phyloP scores from a whole-genome alignment of 2,329 filamentous ascomycete genomes.

The Exophiala xenobiotica region DNA sequence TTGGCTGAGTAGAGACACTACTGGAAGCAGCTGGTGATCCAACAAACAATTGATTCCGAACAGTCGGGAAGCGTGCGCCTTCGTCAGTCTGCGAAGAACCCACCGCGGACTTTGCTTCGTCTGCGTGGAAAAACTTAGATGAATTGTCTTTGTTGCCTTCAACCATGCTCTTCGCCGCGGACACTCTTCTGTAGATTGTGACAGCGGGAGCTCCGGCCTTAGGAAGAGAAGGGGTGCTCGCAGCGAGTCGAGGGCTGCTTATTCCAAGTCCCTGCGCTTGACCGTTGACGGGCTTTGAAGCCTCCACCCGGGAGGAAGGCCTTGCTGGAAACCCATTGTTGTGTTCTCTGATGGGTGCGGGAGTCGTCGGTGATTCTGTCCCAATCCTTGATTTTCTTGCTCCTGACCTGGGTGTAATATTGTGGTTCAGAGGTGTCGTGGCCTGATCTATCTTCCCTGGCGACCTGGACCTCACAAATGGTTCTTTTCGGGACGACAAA shows the following conservation, averaged over 20 bases:
- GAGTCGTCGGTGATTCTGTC: constrained; percentile 63
- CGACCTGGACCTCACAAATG: constrained; percentile 22
- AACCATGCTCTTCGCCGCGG: constrained; percentile 40
- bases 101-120: constrained; percentile 62
- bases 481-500: constrained; percentile 31
- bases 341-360: constrained; percentile 6
- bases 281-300: constrained; percentile 10
- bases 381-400: constrained; percentile 67
- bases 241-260: constrained; percentile 14
- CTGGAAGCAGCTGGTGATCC: constrained; percentile 13
- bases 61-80: constrained; percentile 26
- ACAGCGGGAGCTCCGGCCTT: constrained; percentile 14
- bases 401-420: constrained; percentile 77
- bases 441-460: constrained; percentile 41
- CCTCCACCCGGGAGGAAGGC: constrained; percentile 28
- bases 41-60: constrained; percentile 34
- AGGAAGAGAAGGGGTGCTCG: constrained; percentile 15
- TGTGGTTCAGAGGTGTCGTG: constrained; percentile 61
- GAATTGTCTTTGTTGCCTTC: constrained; percentile 36
- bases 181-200: constrained; percentile 29
- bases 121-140: constrained; percentile 89
- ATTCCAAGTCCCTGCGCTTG: constrained; percentile 17
- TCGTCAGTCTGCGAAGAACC: constrained; percentile 39
- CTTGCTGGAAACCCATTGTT: constrained; percentile 11
- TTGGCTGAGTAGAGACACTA: not conserved